Evolutionary conservation across 371 early-diverging fungal species (phyloP).

Genomic region (Circinella minor): DNA sequence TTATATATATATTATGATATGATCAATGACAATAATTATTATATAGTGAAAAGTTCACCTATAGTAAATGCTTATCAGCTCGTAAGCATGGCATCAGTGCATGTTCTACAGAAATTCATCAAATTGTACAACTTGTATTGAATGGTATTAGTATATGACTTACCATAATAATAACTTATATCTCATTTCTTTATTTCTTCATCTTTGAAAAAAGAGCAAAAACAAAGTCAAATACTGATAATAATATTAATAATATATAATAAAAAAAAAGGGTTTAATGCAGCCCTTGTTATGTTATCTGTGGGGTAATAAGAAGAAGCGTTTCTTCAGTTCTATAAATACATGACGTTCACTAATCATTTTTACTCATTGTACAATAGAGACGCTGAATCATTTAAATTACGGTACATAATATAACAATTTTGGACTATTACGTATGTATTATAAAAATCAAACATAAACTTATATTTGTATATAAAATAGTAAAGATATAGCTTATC

Average conservation of each 20-base stretch:
- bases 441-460: no score
- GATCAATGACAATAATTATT: not conserved
- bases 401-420: not conserved
- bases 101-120: conserved; percentile 12
- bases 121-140: conserved; percentile 10
- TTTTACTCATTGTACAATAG: not conserved
- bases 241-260: not conserved
- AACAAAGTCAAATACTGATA: not conserved
- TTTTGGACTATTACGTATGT: no score
- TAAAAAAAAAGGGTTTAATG: conserved; percentile 10
- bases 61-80: not conserved
- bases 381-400: not conserved
- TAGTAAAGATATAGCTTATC: conserved; percentile 17
- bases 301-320: not conserved
- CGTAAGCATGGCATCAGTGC: conserved; percentile 3
- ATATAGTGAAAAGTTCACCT: conserved; percentile 1
- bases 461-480: not conserved
- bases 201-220: not conserved
- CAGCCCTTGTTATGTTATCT: conserved; percentile 10
- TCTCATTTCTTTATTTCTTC: not conserved
- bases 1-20: no score
- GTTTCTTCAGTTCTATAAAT: no score
- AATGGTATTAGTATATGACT: not conserved
- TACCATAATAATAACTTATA: no score
- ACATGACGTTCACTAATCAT: not conserved